Percentiles rank a stretch among this genome's conserved stretches.
phyloP scores from a whole-genome alignment of 257 asterid species.

The Capsicum pubescens region DNA sequence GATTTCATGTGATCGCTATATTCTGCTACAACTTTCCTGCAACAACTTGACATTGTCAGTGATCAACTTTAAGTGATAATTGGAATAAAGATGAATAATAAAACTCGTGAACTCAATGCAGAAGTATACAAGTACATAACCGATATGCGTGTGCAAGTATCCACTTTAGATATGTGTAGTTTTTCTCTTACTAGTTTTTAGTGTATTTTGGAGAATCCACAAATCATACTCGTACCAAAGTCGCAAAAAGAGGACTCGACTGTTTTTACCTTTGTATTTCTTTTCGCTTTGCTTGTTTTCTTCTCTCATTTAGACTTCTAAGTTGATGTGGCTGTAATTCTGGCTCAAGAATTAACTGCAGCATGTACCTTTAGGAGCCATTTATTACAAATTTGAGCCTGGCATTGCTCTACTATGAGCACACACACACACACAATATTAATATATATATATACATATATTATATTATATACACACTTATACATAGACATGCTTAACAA shows the following conservation, averaged over 20 bases:
- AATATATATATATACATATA: too few relatives aligned
- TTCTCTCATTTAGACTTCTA: background rate
- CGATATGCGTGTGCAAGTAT: background rate
- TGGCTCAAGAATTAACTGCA: constrained; percentile 8
- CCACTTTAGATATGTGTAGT: background rate
- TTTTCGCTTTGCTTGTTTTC: background rate
- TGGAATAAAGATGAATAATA: constrained; percentile 33
- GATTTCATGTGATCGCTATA: constrained; percentile 67
- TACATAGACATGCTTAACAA: background rate
- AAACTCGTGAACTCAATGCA: constrained; percentile 11
- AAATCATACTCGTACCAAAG: background rate
- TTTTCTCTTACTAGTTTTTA: background rate
- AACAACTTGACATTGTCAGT: constrained; percentile 20
- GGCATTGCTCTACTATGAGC: background rate
- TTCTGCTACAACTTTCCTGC: constrained; percentile 65
- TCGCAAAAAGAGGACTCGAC: background rate
- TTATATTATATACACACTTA: background rate
- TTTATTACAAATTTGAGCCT: constrained; percentile 4
- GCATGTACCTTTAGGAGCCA: background rate
- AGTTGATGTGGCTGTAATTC: background rate
- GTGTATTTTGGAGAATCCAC: constrained; percentile 23
- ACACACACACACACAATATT: background rate
- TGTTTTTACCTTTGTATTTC: background rate
- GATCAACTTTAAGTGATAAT: constrained; percentile 1
- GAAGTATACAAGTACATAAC: constrained; percentile 8